These are phyloP conservation scores for Hypoxylon sp. DNA, from an alignment of 2,329 filamentous ascomycete species.

Conservation along the genomic window DNA sequence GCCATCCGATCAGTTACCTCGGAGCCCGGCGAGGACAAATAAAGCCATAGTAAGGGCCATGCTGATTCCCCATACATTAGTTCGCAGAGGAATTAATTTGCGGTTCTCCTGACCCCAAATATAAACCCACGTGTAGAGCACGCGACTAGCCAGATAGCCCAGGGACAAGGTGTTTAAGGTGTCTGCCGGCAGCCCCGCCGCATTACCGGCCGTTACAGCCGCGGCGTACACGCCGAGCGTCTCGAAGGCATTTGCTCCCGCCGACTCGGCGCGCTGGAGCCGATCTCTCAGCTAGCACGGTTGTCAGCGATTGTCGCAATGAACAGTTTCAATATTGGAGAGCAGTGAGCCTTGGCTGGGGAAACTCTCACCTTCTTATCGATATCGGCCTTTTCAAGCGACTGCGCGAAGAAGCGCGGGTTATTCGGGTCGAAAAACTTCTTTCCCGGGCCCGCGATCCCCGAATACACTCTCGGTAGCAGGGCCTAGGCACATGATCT, in stretches of 20 bases:
- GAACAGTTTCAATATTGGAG: no score
- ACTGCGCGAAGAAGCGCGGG: constrained; percentile 48
- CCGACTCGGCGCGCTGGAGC: constrained; percentile 51
- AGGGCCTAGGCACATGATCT: constrained; percentile 40
- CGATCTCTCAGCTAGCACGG: constrained; percentile 40
- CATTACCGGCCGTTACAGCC: constrained; percentile 51
- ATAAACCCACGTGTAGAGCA: constrained; percentile 51
- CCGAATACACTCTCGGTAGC: constrained; percentile 51
- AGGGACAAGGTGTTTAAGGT: constrained; percentile 47
- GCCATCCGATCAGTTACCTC: constrained; percentile 9
- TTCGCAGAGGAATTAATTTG: constrained; percentile 42
- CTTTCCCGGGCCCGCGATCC: constrained; percentile 50
- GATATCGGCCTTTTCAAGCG: constrained; percentile 48
- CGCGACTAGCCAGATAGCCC: constrained; percentile 48
- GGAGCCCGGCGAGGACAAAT: constrained; percentile 49
- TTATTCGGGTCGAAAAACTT: constrained; percentile 51
- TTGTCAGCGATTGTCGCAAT: constrained; percentile 6
- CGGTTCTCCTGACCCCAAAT: constrained; percentile 51
- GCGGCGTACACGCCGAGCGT: constrained; percentile 53
- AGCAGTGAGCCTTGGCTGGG: not conserved
- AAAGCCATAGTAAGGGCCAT: constrained; percentile 41
- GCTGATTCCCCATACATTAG: constrained; percentile 47
- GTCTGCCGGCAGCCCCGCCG: constrained; percentile 40
- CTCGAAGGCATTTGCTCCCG: constrained; percentile 52
- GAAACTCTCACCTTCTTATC: constrained; percentile 50